phyloP scores from a whole-genome alignment of 1,284 basidiomycete species.

The Puccinia polysora region DNA sequence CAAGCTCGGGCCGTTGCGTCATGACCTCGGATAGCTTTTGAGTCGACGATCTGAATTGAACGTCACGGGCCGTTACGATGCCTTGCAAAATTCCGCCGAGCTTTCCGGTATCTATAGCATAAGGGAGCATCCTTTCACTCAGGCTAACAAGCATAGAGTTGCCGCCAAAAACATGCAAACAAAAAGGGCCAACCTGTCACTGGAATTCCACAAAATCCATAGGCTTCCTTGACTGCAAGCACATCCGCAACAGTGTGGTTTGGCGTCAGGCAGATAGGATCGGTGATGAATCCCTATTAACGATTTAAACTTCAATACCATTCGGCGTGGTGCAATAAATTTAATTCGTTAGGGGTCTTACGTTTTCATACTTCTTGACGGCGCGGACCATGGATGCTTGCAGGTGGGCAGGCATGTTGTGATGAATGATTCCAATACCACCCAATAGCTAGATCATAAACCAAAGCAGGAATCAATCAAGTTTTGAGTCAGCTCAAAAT shows the following conservation, averaged over 20 bases:
- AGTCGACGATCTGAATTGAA: constrained; percentile 77
- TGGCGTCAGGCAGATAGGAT: constrained; percentile 81
- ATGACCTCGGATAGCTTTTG: constrained; percentile 79
- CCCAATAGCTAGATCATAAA: constrained; percentile 67
- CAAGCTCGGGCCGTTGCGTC: constrained; percentile 67
- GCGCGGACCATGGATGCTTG: constrained; percentile 96
- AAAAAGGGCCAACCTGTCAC: constrained; percentile 71
- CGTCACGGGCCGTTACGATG: constrained; percentile 92
- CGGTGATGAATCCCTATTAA: constrained; percentile 88
- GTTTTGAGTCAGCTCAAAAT: neutral
- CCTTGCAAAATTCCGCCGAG: constrained; percentile 87
- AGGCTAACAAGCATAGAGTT: too few relatives aligned
- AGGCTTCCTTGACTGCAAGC: constrained; percentile 81
- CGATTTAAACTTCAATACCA: neutral
- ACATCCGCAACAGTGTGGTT: constrained; percentile 79
- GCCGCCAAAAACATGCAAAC: constrained; percentile 27
- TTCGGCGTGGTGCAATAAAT: neutral
- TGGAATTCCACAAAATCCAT: constrained; percentile 95
- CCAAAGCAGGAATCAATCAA: constrained; percentile 47
- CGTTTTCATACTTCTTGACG: constrained; percentile 68
- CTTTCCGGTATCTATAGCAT: constrained; percentile 69
- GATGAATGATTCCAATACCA: constrained; percentile 97
- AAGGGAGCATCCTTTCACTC: constrained; percentile 46
- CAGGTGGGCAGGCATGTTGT: constrained; percentile 80
- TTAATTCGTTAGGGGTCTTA: neutral